A percentile compares a stretch with the other conserved stretches of the same genome.
These are phyloP conservation scores for Phytophthora multivora DNA, from an alignment of 352 stramenopile genomes.

Conservation along the genomic window DNA sequence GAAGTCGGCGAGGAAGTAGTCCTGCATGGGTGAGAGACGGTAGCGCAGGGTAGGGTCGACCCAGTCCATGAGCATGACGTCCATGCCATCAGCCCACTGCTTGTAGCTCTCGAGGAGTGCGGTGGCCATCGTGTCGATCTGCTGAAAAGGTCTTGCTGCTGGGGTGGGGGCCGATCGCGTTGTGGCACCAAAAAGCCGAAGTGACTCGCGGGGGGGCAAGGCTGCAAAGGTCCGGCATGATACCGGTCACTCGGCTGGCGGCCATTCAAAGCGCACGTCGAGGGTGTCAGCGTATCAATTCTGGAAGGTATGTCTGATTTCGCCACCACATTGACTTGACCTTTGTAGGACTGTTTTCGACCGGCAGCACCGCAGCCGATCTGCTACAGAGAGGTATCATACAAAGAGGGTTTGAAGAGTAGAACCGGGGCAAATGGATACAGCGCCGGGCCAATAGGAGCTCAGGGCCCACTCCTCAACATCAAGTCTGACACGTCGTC, in stretches of 20 bases:
- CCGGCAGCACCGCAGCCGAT: conserved; percentile 8
- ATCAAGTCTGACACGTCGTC: conserved; percentile 30
- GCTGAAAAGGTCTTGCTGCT: conserved; percentile 10
- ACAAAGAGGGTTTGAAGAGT: background rate
- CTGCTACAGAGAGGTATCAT: conserved; percentile 13
- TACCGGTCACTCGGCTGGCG: conserved; percentile 26
- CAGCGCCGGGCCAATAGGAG: conserved; percentile 3
- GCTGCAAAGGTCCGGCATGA: conserved; percentile 26
- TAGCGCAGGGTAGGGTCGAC: conserved; percentile 42
- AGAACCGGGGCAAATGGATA: conserved; percentile 14
- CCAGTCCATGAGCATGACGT: conserved; percentile 44
- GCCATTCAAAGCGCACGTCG: conserved; percentile 41
- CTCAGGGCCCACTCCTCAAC: conserved; percentile 15
- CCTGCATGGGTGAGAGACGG: conserved; percentile 37
- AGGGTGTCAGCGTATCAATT: conserved; percentile 22
- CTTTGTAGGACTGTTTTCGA: background rate
- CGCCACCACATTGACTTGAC: background rate
- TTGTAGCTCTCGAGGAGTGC: conserved; percentile 45
- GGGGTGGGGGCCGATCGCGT: conserved; percentile 14
- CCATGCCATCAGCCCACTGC: conserved; percentile 39
- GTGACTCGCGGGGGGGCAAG: conserved; percentile 23
- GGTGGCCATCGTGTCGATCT: conserved; percentile 30
- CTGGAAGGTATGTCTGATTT: conserved; percentile 25
- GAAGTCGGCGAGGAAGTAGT: conserved; percentile 44
- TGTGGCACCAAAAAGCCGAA: conserved; percentile 37